Conservation (phyloP, 331 rosid species). For the Quercus phellos region DNA sequence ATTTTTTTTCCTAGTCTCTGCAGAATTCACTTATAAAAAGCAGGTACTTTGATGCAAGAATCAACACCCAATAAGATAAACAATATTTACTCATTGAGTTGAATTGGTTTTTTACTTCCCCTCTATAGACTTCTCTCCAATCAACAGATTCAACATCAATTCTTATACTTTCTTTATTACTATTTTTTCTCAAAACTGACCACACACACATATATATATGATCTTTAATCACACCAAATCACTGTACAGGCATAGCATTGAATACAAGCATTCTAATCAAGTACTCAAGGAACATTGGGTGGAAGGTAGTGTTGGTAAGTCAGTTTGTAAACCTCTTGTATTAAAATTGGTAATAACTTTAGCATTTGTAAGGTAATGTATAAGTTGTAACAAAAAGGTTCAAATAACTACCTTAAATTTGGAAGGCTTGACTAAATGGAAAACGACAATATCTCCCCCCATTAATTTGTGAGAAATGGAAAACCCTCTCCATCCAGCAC, state of each 20-base stretch:
- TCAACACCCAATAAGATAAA: neutral
- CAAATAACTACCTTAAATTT: conserved; percentile 50
- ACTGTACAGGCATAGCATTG: neutral
- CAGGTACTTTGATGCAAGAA: neutral
- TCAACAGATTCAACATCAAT: no score
- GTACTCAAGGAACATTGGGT: neutral
- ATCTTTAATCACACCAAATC: no score
- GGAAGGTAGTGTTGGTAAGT: neutral
- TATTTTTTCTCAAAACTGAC: no score
- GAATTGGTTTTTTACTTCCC: neutral
- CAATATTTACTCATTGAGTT: neutral
- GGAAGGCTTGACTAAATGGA: conserved; percentile 41
- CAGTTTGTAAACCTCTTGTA: no score
- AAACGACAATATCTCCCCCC: conserved; percentile 46
- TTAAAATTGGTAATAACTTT: no score
- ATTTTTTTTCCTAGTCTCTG: neutral
- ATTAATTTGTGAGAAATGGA: conserved; percentile 44
- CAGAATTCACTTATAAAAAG: neutral
- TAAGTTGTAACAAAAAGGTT: neutral
- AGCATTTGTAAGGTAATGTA: neutral
- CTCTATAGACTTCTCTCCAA: neutral
- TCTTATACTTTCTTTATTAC: no score
- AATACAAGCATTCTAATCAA: neutral
- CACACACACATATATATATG: no score
- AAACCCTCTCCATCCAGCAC: conserved; percentile 68